Percentiles rank a stretch among this genome's conserved stretches.
Evolutionary conservation across 139 green algal species (phyloP).

Genomic region (Micromonas pusilla): DNA sequence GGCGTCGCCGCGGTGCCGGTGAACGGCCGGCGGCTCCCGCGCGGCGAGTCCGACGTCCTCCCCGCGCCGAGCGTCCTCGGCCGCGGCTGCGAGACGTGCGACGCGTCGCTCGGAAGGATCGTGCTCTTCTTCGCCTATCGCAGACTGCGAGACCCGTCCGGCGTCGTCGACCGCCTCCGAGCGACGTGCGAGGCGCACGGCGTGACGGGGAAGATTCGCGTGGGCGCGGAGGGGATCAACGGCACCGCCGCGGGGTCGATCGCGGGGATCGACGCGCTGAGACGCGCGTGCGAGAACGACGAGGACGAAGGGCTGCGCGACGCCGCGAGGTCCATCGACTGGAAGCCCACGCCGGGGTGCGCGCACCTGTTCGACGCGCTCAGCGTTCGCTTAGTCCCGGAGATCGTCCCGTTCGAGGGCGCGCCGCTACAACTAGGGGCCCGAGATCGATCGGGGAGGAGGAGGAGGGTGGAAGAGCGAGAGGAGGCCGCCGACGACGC

Average conservation of each 20-base stretch:
- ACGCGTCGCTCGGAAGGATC: background rate
- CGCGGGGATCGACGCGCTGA: background rate
- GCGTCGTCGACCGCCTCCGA: background rate
- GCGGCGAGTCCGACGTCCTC: background rate
- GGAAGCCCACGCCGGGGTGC: background rate
- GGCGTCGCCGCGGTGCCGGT: too few species aligned
- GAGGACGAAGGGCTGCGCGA: background rate
- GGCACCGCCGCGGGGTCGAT: background rate
- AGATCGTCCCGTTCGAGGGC: slow-evolving; percentile 8
- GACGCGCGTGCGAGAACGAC: too few species aligned
- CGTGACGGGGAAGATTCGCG: slow-evolving; percentile 6
- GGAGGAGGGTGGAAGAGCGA: background rate
- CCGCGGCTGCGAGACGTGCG: background rate
- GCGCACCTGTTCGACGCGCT: background rate
- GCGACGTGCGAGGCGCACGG: background rate
- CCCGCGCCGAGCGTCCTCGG: too few species aligned
- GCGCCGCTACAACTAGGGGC: too few species aligned
- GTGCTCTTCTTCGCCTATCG: background rate
- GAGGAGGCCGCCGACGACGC: background rate
- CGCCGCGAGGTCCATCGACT: background rate
- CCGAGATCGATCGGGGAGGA: slow-evolving; percentile 12
- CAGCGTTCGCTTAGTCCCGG: background rate
- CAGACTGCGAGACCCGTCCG: background rate
- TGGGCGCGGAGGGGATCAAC: background rate
- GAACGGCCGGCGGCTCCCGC: too few species aligned